Percentiles rank a stretch among this genome's conserved stretches.
These are phyloP conservation scores for Ricinus communis DNA, from an alignment of 345 rosid genomes.

Conservation along the genomic window DNA sequence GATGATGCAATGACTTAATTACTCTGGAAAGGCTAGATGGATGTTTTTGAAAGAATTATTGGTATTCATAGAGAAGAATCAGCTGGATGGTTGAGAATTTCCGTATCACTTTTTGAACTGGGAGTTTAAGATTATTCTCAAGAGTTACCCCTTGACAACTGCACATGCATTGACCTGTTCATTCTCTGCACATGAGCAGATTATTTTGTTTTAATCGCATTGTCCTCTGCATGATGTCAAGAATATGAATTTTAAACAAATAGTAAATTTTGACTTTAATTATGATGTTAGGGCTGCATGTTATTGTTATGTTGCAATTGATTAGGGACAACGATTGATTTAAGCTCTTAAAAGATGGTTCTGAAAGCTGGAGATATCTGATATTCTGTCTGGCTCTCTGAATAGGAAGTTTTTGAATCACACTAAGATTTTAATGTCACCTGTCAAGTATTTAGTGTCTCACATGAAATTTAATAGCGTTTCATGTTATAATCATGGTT, in stretches of 20 bases:
- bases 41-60: not conserved
- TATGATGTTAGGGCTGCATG: not conserved
- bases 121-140: not conserved
- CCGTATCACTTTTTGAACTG: not conserved
- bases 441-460: not conserved
- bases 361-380: not conserved
- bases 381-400: not conserved
- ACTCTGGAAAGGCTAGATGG: not conserved
- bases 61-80: not conserved
- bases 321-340: not conserved
- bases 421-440: no score
- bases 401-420: not conserved
- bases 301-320: not conserved
- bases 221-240: not conserved
- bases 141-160: not conserved
- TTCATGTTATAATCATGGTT: not conserved
- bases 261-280: not conserved
- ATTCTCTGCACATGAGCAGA: not conserved
- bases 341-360: not conserved
- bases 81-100: not conserved
- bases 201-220: not conserved
- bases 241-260: not conserved
- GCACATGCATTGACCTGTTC: no score
- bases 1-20: not conserved
- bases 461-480: not conserved